A percentile compares a stretch with the other conserved stretches of the same genome.
These are phyloP conservation scores for Saccharomycopsis guyanensis DNA, from an alignment of 805 yeast species.

Conservation along the genomic window DNA sequence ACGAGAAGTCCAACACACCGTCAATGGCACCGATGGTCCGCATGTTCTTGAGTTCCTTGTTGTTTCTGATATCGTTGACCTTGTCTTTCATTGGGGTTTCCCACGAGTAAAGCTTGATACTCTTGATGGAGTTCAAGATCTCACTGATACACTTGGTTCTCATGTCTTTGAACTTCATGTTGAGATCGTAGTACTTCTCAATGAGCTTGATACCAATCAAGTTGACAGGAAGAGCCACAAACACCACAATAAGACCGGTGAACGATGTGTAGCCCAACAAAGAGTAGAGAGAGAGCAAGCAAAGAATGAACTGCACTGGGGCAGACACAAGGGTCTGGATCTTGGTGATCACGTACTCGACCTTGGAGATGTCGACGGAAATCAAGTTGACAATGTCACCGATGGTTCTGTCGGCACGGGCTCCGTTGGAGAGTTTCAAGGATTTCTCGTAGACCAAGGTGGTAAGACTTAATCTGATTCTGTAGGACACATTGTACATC, in stretches of 20 bases:
- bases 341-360: constrained; percentile 51
- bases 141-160: constrained; percentile 56
- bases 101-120: constrained; percentile 64
- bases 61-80: constrained; percentile 47
- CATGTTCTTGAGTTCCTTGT: constrained; percentile 46
- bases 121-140: constrained; percentile 49
- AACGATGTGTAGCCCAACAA: constrained; percentile 52
- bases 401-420: constrained; percentile 50
- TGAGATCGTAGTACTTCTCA: constrained; percentile 41
- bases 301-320: constrained; percentile 48
- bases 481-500: constrained; percentile 54
- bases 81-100: constrained; percentile 54
- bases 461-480: constrained; percentile 57
- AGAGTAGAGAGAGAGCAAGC: constrained; percentile 46
- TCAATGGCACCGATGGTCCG: constrained; percentile 41
- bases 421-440: constrained; percentile 56
- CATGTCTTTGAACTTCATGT: constrained; percentile 55
- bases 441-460: constrained; percentile 67
- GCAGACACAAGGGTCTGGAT: constrained; percentile 50
- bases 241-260: constrained; percentile 47
- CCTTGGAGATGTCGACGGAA: constrained; percentile 65
- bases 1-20: constrained; percentile 44
- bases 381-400: constrained; percentile 77
- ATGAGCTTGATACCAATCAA: constrained; percentile 38
- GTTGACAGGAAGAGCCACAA: constrained; percentile 52